Conservation (phyloP, 2,329 filamentous ascomycete species). For the Fusarium mexicanum region DNA sequence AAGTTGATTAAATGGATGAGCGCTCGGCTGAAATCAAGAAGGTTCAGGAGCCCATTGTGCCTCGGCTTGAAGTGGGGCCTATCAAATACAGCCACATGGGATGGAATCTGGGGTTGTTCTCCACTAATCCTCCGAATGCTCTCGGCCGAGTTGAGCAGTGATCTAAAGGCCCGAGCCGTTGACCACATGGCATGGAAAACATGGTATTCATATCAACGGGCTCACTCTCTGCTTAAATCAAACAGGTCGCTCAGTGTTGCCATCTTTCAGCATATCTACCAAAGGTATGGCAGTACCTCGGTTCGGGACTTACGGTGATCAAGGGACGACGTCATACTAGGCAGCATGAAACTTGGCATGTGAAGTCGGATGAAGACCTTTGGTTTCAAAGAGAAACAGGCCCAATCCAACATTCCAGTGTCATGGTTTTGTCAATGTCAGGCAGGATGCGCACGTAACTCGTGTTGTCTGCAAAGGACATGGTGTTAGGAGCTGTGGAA, state of each 20-base stretch:
- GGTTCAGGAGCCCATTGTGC: neutral
- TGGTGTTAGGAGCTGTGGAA: neutral
- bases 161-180: slow-evolving; percentile 8
- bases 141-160: slow-evolving; percentile 35
- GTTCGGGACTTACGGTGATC: neutral
- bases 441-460: neutral
- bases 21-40: neutral
- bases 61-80: slow-evolving; percentile 35
- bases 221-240: neutral
- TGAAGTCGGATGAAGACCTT: neutral
- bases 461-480: neutral
- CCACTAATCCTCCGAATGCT: slow-evolving; percentile 4
- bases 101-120: slow-evolving; percentile 28
- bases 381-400: neutral
- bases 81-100: neutral
- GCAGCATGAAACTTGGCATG: neutral
- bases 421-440: neutral
- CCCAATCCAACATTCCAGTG: neutral
- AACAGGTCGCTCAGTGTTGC: neutral
- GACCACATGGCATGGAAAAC: neutral
- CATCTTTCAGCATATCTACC: neutral
- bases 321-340: neutral
- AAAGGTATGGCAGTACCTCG: neutral
- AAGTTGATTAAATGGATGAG: neutral
- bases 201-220: neutral